phyloP scores from a whole-genome alignment of 78 protist genomes.

The Dictyostelium discoideum region DNA sequence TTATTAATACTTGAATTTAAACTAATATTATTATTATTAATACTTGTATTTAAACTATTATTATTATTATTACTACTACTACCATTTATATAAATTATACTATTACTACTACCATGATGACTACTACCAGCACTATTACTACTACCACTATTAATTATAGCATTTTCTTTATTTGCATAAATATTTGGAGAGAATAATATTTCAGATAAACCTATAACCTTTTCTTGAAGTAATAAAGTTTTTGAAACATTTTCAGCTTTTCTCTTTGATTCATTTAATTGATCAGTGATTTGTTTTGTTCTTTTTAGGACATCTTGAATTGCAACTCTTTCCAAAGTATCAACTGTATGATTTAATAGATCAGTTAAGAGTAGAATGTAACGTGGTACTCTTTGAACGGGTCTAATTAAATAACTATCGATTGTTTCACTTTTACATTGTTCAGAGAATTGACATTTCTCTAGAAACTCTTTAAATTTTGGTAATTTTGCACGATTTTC shows the following conservation, averaged over 20 bases:
- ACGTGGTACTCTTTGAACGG: conserved; percentile 78
- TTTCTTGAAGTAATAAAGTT: conserved; percentile 20
- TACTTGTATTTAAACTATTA: not conserved
- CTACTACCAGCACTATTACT: not conserved
- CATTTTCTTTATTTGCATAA: not conserved
- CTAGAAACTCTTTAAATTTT: conserved; percentile 67
- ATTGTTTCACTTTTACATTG: conserved; percentile 71
- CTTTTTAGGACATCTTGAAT: conserved; percentile 33
- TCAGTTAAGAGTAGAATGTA: conserved; percentile 70
- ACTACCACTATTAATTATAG: not conserved
- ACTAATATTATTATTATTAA: not conserved
- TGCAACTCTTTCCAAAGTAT: conserved; percentile 42
- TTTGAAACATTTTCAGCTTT: conserved; percentile 52
- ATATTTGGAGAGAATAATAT: not conserved
- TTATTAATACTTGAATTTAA: not conserved
- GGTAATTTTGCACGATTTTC: conserved; percentile 66
- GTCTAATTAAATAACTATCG: conserved; percentile 76
- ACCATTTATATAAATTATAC: not conserved
- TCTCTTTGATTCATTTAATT: conserved; percentile 65
- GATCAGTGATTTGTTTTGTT: conserved; percentile 51
- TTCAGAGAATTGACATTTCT: conserved; percentile 76
- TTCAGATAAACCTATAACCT: conserved; percentile 30
- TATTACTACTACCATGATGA: conserved; percentile 7
- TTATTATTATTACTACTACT: not conserved
- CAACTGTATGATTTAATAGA: conserved; percentile 42